Conservation (phyloP, 192 early-diverging fungal species). For the Nowakowskiella sp. region DNA sequence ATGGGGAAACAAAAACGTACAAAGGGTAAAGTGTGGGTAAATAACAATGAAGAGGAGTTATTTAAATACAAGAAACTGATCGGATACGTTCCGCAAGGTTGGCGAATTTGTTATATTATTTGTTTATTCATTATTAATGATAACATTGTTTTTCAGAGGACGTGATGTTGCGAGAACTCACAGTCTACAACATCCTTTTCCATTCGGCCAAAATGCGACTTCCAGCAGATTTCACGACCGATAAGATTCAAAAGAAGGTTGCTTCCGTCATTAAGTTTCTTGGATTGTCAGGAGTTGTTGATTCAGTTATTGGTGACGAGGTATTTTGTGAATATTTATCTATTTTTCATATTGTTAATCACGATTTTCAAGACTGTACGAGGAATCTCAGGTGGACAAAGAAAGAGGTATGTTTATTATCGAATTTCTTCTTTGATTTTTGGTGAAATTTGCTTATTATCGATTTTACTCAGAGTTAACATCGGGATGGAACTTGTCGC, state of each 20-base stretch:
- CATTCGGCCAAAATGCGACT: slow-evolving; percentile 64
- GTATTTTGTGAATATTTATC: no score
- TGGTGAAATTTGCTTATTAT: no score
- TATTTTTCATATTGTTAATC: no score
- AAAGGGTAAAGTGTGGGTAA: slow-evolving; percentile 46
- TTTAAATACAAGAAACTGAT: slow-evolving; percentile 56
- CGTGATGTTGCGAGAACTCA: slow-evolving; percentile 58
- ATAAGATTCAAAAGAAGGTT: slow-evolving; percentile 47
- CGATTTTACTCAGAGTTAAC: no score
- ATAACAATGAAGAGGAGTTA: slow-evolving; percentile 49
- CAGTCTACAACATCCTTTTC: slow-evolving; percentile 59
- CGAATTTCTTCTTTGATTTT: no score
- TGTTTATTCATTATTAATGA: no score
- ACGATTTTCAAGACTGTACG: no score
- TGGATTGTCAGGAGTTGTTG: slow-evolving; percentile 45
- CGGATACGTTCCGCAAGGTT: slow-evolving; percentile 68
- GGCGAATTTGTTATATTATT: no score
- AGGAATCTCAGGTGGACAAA: slow-evolving; percentile 66
- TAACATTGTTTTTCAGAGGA: no score
- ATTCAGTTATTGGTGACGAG: slow-evolving; percentile 53
- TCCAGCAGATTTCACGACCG: slow-evolving; percentile 27
- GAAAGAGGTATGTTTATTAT: no score
- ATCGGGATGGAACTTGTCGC: slow-evolving; percentile 81
- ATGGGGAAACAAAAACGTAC: slow-evolving; percentile 53
- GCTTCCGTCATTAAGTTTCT: slow-evolving; percentile 48